Conservation (phyloP, 257 asterid genomes). For the Avicennia marina region DNA sequence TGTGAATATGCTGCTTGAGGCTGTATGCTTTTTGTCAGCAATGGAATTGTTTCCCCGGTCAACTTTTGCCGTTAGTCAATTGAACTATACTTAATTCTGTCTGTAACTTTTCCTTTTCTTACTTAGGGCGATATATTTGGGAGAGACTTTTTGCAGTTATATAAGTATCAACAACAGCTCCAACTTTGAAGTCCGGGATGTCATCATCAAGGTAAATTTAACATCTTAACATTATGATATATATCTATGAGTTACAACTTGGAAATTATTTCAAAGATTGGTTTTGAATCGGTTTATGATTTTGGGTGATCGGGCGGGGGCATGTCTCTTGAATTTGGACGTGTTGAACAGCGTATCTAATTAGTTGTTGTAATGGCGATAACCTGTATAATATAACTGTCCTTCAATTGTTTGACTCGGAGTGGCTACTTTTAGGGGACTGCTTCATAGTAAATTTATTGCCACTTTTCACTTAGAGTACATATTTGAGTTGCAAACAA, state of each 20-base stretch:
- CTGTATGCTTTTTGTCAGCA: constrained; percentile 1
- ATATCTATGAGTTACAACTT: background rate
- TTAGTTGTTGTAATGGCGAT: too few species aligned
- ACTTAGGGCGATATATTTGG: constrained; percentile 90
- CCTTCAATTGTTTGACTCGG: too few species aligned
- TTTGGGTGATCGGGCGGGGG: too few species aligned
- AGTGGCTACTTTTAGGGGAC: too few species aligned
- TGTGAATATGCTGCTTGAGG: background rate
- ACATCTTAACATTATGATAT: too few species aligned
- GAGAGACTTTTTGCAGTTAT: constrained; percentile 98
- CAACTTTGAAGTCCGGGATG: constrained; percentile 73
- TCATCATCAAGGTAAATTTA: constrained; percentile 69
- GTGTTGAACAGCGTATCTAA: too few species aligned
- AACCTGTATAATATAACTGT: too few species aligned
- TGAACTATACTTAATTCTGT: background rate
- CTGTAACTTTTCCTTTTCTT: background rate
- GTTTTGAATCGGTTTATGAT: too few species aligned
- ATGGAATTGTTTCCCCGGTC: constrained; percentile 3
- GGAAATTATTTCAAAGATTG: background rate
- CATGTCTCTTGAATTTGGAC: too few species aligned
- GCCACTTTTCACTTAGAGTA: background rate
- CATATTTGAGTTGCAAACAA: background rate
- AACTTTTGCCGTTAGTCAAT: background rate
- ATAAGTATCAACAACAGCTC: constrained; percentile 96
- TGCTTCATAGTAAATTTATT: too few species aligned